phyloP scores from a whole-genome alignment of 1,139 yeast genomes.

The Pichia sp. region DNA sequence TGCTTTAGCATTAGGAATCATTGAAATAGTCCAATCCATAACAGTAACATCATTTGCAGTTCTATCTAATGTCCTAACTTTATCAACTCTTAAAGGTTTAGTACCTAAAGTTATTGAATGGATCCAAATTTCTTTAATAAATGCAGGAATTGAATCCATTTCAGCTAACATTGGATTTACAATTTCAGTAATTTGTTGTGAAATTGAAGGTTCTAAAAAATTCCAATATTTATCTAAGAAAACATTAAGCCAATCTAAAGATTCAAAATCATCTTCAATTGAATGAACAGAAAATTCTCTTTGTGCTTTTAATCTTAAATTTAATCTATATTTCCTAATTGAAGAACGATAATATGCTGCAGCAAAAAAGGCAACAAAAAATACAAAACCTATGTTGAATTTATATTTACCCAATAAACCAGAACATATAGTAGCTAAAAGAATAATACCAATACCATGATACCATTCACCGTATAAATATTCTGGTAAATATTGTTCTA shows the following conservation, averaged over 20 bases:
- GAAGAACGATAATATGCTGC: slow-evolving; percentile 77
- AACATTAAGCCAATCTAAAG: slow-evolving; percentile 91
- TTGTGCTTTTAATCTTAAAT: slow-evolving; percentile 72
- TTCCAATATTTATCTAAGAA: slow-evolving; percentile 89
- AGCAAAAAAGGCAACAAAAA: slow-evolving; percentile 55
- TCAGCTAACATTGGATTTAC: slow-evolving; percentile 77
- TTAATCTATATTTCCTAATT: slow-evolving; percentile 68
- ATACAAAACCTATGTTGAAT: slow-evolving; percentile 75
- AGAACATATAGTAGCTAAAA: slow-evolving; percentile 61
- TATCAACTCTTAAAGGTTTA: slow-evolving; percentile 89
- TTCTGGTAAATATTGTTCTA: slow-evolving; percentile 67
- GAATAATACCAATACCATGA: slow-evolving; percentile 69
- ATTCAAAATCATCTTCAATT: slow-evolving; percentile 83
- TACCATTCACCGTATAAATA: slow-evolving; percentile 90
- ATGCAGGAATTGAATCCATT: slow-evolving; percentile 69
- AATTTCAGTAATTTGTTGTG: slow-evolving; percentile 79
- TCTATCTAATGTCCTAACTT: slow-evolving; percentile 80
- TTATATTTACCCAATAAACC: slow-evolving; percentile 76
- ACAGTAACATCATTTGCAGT: slow-evolving; percentile 89
- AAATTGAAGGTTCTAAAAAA: slow-evolving; percentile 81
- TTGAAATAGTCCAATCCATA: slow-evolving; percentile 90
- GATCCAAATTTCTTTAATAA: slow-evolving; percentile 75
- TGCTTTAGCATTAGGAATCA: slow-evolving; percentile 82
- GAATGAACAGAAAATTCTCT: slow-evolving; percentile 75
- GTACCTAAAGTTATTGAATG: slow-evolving; percentile 89